Percentiles rank a stretch among this genome's conserved stretches.
phyloP scores from a whole-genome alignment of 345 rosid species.

The Rhodomyrtus tomentosa region DNA sequence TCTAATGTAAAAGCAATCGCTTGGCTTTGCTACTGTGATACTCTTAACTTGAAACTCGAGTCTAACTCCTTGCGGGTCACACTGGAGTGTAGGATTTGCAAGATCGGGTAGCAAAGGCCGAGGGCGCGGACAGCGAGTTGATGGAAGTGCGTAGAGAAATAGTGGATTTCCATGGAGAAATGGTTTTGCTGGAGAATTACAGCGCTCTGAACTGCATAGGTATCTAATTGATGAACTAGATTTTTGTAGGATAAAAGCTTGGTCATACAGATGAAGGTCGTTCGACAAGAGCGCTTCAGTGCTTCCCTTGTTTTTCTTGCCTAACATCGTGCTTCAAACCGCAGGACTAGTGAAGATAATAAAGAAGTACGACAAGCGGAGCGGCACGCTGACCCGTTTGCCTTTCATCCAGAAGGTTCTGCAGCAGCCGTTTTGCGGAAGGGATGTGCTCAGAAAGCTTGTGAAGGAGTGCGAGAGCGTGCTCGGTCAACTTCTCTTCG shows the following conservation, averaged over 20 bases:
- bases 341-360: conserved; percentile 74
- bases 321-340: not conserved
- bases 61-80: not conserved
- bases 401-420: conserved; percentile 67
- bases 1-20: not conserved
- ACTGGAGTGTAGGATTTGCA: conserved; percentile 31
- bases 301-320: not conserved
- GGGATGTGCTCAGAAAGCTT: conserved; percentile 58
- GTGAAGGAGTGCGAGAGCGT: conserved; percentile 65
- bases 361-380: conserved; percentile 81
- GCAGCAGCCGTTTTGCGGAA: conserved; percentile 70
- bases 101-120: conserved; percentile 32
- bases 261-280: not conserved
- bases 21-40: not conserved
- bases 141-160: conserved; percentile 38
- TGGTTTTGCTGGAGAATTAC: conserved; percentile 52
- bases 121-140: conserved; percentile 21
- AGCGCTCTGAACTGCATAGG: conserved; percentile 55
- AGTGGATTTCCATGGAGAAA: conserved; percentile 54
- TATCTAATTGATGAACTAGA: not conserved
- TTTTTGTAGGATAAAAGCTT: not conserved
- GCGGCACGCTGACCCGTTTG: conserved; percentile 55
- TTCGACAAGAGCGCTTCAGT: not conserved
- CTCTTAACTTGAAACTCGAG: not conserved
- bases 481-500: conserved; percentile 39